These are phyloP conservation scores for Pyropia yezoensis DNA, from an alignment of 23 red algal species.

Conservation along the genomic window DNA sequence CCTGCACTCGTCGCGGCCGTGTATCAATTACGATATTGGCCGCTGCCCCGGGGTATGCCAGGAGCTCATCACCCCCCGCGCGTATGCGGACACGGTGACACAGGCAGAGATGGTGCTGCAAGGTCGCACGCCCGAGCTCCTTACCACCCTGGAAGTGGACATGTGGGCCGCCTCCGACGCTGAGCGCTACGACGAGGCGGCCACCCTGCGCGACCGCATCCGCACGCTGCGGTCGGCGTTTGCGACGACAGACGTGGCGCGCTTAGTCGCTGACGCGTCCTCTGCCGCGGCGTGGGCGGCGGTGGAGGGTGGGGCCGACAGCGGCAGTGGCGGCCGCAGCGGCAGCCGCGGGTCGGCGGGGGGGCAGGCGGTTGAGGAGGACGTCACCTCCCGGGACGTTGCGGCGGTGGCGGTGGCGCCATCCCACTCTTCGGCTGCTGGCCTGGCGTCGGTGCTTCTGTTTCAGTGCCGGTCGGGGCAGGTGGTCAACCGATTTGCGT, in stretches of 20 bases:
- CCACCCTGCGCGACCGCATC: constrained; percentile 35
- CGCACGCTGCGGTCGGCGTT: constrained; percentile 17
- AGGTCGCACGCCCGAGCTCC: constrained; percentile 35
- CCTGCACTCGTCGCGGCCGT: constrained; percentile 44
- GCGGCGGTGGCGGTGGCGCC: neutral
- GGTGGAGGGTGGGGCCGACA: neutral
- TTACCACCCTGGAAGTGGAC: constrained; percentile 13
- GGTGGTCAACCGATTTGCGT: constrained; percentile 35
- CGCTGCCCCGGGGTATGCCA: constrained; percentile 80
- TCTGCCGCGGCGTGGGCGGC: neutral
- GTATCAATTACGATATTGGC: constrained; percentile 74
- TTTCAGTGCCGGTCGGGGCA: constrained; percentile 41
- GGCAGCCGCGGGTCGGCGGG: neutral
- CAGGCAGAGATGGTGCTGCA: constrained; percentile 49
- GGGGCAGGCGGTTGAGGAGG: neutral
- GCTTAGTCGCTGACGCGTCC: neutral
- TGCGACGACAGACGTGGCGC: constrained; percentile 8
- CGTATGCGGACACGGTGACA: constrained; percentile 30
- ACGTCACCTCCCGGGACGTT: constrained; percentile 16
- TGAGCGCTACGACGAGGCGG: constrained; percentile 50
- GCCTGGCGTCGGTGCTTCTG: constrained; percentile 30
- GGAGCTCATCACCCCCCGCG: constrained; percentile 22
- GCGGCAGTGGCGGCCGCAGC: neutral
- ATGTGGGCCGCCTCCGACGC: constrained; percentile 21
- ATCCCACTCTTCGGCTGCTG: constrained; percentile 18